Conservation (phyloP, 495 filamentous ascomycete genomes). For the Collariella sp. region DNA sequence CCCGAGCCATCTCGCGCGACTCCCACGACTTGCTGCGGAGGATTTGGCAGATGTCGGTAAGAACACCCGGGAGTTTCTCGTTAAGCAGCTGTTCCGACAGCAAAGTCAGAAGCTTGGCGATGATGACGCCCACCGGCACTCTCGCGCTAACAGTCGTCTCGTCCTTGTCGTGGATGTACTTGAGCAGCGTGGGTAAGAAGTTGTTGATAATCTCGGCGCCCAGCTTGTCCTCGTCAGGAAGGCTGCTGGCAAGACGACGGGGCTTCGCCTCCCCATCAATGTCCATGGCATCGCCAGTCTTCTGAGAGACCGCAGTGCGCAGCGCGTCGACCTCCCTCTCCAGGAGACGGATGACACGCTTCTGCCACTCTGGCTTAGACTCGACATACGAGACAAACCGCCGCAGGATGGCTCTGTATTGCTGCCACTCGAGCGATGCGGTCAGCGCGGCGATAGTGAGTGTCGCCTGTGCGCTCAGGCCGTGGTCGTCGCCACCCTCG, state of each 20-base stretch:
- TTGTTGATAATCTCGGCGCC: slow-evolving; percentile 62
- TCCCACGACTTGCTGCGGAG: slow-evolving; percentile 83
- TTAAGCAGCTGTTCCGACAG: slow-evolving; percentile 64
- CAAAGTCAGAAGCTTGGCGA: slow-evolving; percentile 74
- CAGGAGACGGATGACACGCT: slow-evolving; percentile 73
- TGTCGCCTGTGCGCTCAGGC: slow-evolving; percentile 73
- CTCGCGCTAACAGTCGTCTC: slow-evolving; percentile 86
- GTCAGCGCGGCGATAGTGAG: slow-evolving; percentile 64
- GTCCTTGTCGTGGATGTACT: slow-evolving; percentile 87
- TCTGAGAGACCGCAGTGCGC: slow-evolving; percentile 39
- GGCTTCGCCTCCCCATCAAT: slow-evolving; percentile 27
- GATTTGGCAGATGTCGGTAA: slow-evolving; percentile 88
- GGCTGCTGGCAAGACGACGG: slow-evolving; percentile 48
- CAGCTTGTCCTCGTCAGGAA: slow-evolving; percentile 64
- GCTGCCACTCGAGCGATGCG: slow-evolving; percentile 78
- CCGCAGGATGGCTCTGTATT: slow-evolving; percentile 73
- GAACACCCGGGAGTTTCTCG: slow-evolving; percentile 64
- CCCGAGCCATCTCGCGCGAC: slow-evolving; percentile 79
- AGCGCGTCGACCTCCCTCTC: slow-evolving; percentile 73
- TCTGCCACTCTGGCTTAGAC: slow-evolving; percentile 74
- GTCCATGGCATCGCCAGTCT: slow-evolving; percentile 33
- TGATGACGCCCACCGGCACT: slow-evolving; percentile 75
- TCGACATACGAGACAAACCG: slow-evolving; percentile 72
- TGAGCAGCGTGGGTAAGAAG: slow-evolving; percentile 65
- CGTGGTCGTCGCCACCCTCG: slow-evolving; percentile 70